Evolutionary conservation across 805 yeast species (phyloP), one percentile per base, ranked within the genome.

Genomic region (Candida hispaniensis): DNA sequence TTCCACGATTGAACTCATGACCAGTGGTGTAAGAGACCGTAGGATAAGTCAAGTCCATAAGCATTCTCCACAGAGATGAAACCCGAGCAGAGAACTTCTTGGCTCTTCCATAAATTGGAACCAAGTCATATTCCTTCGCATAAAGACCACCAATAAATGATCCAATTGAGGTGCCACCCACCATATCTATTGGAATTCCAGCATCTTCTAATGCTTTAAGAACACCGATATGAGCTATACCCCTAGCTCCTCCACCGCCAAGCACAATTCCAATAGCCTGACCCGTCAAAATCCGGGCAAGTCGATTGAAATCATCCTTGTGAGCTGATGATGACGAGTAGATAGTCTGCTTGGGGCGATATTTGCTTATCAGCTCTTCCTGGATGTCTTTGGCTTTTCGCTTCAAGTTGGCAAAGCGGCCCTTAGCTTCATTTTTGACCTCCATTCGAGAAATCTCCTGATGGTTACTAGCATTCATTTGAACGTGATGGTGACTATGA

Each of bases 241-340:
- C 98, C 46, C 97, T 66, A 0, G 97, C 94, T 26, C 98, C 98
- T 24, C 98, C 98, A 9, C 98, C 98, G 5, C 98, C 98, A 3
- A 88, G 62, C 5, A 88, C 96, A 12, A 91, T 61, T 0, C 97
- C 98, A 24, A 91, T 80, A 0, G 95, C 94, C 52, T 85, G 83
- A 6, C 94, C 94, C 0, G 95, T 80, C 10, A 88, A 58, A 6
- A 91, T 69, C 48, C 98, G 67, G 0, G 98, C 97, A 21, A 88
- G 58, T 39, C 98, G 67, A 55, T 82, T 63, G 53, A 91, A 91
- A 54, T 88, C 98, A 52, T 77, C 79, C 54, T 86, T 86, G 28
- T 32, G 17, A 13, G 36, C 36, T 5, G 36, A 32, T 5, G 36
- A 32, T 2, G 36, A 23, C 18, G 9, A 17, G 52, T 80, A 85